Conservation (phyloP, 495 filamentous ascomycete species). For the Alectoria sarmentosa region DNA sequence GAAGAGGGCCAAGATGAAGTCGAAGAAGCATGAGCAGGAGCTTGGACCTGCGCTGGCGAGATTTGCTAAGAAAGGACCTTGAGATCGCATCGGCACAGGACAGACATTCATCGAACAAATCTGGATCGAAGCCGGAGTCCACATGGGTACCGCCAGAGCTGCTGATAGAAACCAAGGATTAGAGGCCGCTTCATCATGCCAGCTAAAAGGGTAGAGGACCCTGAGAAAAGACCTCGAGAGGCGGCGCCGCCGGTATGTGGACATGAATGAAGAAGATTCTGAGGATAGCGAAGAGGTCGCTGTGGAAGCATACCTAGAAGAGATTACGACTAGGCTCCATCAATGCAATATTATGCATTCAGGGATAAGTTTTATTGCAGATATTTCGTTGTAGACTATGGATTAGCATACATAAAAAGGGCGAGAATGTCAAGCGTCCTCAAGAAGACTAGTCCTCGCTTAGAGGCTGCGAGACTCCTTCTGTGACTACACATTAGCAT, state of each 20-base stretch:
- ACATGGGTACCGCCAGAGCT: background rate
- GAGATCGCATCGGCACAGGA: constrained; percentile 11
- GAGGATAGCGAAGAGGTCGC: background rate
- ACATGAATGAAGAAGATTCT: background rate
- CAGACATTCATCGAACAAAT: background rate
- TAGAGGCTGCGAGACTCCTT: background rate
- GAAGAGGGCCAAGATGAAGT: constrained; percentile 53
- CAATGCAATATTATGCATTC: background rate
- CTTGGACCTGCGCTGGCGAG: constrained; percentile 65
- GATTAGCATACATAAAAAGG: background rate
- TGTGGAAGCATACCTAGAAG: background rate
- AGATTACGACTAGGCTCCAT: background rate
- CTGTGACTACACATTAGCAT: background rate
- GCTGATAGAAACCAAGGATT: too few species aligned
- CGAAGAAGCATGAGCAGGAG: constrained; percentile 54
- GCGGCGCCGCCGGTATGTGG: background rate
- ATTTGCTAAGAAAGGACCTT: constrained; percentile 53
- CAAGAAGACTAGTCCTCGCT: background rate
- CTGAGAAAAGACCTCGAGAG: background rate
- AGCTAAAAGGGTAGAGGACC: background rate
- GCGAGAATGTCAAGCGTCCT: background rate
- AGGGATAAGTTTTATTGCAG: background rate
- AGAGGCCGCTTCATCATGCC: background rate
- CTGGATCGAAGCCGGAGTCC: background rate
- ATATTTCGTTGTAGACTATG: background rate